Base-by-base conservation (phyloP, 768 basidiomycete species). In the Cystofilobasidium macerans region DNA sequence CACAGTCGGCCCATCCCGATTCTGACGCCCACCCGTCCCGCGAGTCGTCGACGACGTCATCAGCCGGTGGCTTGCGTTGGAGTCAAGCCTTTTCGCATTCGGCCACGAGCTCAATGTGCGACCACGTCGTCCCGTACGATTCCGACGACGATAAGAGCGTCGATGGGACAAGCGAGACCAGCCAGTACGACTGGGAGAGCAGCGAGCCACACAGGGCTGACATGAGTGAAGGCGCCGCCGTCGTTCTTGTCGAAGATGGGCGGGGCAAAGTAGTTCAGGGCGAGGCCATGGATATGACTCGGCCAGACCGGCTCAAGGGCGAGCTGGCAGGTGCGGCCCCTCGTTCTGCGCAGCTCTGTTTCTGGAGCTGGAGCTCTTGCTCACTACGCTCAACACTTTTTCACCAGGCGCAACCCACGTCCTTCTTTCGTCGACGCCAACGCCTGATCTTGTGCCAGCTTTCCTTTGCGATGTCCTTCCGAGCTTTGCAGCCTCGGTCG, bases 341-440 rank as follows among this genome's bases (percentile, higher is more conserved):
- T 3, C 20, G 26, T 13, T 12, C 22, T 35, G 26, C 26, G 45
- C 1, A 62, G 26, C 3, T 13, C 14, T 6, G 53, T 6, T 16
- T 28, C 24, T 12, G 40, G 22, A 2, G 12, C 28, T 33, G 42
- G 35, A 20, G 36, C 28, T 30, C n/a, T 40, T 7, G n/a, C 22
- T 26, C 40, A n/a, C n/a, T n/a, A n/a, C 26, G 32, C 24, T 60
- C 33, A 57, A 64, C 65, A 18, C 43, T 26, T 35, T 24, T 16
- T 32, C 58, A 32, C 54, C 72, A 97, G 94, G 86, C 22, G 91
- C 91, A 24, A 99, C 94, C 0, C 94, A 99, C 80, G 82, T 99
- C 57, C 81, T 97, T 35, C 82, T 99, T 45, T 85, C 88, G n/a
- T 85, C 85, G 24, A 87, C 86, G 1, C 80, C 77, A 66, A 88